These are phyloP conservation scores for Rhizopus arrhizus DNA, from an alignment of 371 early-diverging fungal genomes.

Conservation along the genomic window DNA sequence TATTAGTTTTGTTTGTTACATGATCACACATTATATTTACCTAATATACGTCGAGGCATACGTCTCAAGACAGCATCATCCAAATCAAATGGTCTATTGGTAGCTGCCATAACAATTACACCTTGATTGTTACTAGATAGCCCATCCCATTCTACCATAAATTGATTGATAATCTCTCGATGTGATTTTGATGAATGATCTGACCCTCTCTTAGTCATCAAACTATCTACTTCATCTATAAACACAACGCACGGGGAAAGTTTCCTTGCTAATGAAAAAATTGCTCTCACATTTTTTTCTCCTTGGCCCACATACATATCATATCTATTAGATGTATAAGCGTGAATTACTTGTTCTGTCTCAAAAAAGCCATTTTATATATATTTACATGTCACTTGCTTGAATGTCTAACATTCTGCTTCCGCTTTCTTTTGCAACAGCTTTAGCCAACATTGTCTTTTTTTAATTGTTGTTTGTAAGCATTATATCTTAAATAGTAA, in stretches of 20 bases:
- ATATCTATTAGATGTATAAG: constrained; percentile 74
- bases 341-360: neutral
- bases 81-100: constrained; percentile 97
- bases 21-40: constrained; percentile 31
- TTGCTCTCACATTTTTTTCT: constrained; percentile 94
- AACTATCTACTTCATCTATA: constrained; percentile 97
- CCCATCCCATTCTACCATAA: constrained; percentile 98
- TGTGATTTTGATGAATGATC: constrained; percentile 52
- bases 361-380: neutral
- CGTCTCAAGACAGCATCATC: constrained; percentile 98
- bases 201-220: constrained; percentile 86
- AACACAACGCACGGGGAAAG: constrained; percentile 96
- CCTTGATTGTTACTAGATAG: constrained; percentile 74
- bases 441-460: constrained; percentile 94
- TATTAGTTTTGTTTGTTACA: too few species aligned
- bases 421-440: constrained; percentile 95
- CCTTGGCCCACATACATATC: constrained; percentile 99
- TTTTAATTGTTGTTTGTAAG: neutral
- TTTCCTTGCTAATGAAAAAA: constrained; percentile 96
- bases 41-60: constrained; percentile 95
- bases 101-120: constrained; percentile 92
- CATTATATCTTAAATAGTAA: neutral
- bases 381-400: constrained; percentile 81
- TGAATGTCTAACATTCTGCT: constrained; percentile 92
- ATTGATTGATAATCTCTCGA: constrained; percentile 98